Evolutionary conservation across 306 rosid genomes (phyloP).

Genomic region (Corylus heterophylla): DNA sequence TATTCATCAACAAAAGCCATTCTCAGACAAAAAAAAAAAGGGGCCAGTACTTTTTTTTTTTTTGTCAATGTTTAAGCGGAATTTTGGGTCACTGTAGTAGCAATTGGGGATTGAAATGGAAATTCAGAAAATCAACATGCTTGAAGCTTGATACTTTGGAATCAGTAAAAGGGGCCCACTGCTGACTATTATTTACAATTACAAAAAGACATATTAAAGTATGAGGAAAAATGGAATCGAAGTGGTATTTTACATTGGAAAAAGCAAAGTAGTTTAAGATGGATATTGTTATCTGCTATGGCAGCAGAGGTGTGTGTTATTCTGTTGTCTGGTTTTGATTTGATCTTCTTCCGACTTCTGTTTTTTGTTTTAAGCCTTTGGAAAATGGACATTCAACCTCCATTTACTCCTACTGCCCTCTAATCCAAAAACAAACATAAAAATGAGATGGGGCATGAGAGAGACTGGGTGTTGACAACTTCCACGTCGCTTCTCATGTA

Average conservation of each 20-base stretch:
- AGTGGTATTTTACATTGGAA: slow-evolving; percentile 14
- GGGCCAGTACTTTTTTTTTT: no score
- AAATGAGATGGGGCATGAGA: slow-evolving; percentile 31
- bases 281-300: no score
- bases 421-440: slow-evolving; percentile 32
- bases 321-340: not conserved
- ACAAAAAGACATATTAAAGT: slow-evolving; percentile 5
- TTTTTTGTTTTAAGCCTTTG: slow-evolving; percentile 14
- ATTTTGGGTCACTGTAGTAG: no score
- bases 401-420: slow-evolving; percentile 15
- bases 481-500: slow-evolving; percentile 60
- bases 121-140: slow-evolving; percentile 30
- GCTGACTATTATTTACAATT: slow-evolving; percentile 16
- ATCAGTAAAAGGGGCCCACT: slow-evolving; percentile 30
- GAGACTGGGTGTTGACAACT: slow-evolving; percentile 44
- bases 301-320: no score
- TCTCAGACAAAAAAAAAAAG: no score
- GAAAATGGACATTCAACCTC: slow-evolving; percentile 14
- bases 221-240: not conserved
- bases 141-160: slow-evolving; percentile 28
- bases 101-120: not conserved
- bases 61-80: no score
- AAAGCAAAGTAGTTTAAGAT: slow-evolving; percentile 40
- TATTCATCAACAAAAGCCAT: no score
- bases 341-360: not conserved